Evolutionary conservation across 148 eudicot genomes (phyloP).

Genomic region (Camellia lanceoleosa): DNA sequence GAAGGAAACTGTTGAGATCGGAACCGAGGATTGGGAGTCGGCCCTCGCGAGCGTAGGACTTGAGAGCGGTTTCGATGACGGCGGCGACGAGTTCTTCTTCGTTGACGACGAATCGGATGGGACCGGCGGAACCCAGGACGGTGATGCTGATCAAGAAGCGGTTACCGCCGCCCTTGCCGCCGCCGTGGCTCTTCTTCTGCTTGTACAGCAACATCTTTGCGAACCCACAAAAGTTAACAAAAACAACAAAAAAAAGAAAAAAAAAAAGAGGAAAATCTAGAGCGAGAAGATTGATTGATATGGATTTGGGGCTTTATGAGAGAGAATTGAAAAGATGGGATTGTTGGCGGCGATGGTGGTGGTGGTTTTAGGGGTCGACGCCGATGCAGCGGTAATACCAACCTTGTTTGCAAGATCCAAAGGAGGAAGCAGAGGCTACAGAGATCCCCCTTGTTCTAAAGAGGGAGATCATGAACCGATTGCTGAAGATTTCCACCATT

Average conservation of each 20-base stretch:
- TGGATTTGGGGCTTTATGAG: not conserved
- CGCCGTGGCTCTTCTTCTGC: constrained; percentile 42
- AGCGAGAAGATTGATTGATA: not conserved
- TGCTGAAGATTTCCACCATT: constrained; percentile 43
- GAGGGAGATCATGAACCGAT: constrained; percentile 38
- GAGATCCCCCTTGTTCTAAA: constrained; percentile 36
- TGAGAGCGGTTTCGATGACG: constrained; percentile 35
- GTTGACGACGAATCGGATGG: constrained; percentile 39
- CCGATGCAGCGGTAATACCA: constrained; percentile 51
- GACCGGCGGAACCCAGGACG: constrained; percentile 54
- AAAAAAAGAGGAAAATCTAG: not conserved
- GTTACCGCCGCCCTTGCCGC: constrained; percentile 26
- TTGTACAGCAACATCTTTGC: constrained; percentile 38
- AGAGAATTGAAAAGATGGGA: not conserved
- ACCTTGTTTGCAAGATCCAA: constrained; percentile 44
- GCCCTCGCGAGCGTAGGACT: constrained; percentile 46
- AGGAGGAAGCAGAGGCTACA: constrained; percentile 21
- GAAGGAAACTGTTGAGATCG: constrained; percentile 27
- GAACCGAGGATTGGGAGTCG: constrained; percentile 47
- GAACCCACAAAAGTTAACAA: not conserved
- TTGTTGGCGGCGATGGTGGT: not conserved
- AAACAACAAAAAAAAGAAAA: not conserved
- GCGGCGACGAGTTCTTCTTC: constrained; percentile 34
- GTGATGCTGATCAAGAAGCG: constrained; percentile 32
- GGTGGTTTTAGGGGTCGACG: constrained; percentile 34